Percentiles rank a stretch among this genome's conserved stretches.
Conservation (phyloP, 345 rosid genomes). For the Populus simonii region DNA sequence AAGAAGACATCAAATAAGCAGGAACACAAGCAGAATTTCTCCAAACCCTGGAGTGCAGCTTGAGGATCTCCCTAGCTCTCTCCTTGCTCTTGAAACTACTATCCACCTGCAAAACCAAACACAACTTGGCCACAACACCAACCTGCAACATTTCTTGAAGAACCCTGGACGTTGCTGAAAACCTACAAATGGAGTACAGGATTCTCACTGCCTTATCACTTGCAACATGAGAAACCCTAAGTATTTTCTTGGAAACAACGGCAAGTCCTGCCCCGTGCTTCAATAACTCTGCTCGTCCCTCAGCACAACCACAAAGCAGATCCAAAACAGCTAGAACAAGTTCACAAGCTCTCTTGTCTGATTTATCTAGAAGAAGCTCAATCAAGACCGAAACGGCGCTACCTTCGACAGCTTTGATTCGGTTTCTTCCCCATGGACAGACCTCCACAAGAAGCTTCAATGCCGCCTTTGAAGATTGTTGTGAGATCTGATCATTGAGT, state of each 20-base stretch:
- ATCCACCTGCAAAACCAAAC: slow-evolving; percentile 50
- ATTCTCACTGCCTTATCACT: slow-evolving; percentile 52
- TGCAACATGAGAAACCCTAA: slow-evolving; percentile 50
- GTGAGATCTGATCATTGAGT: slow-evolving; percentile 50
- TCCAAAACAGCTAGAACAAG: slow-evolving; percentile 41
- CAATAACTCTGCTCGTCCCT: slow-evolving; percentile 57
- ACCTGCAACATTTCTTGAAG: slow-evolving; percentile 60
- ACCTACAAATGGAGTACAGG: slow-evolving; percentile 42
- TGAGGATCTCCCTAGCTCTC: slow-evolving; percentile 47
- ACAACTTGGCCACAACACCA: slow-evolving; percentile 55
- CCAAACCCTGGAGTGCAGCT: slow-evolving; percentile 57
- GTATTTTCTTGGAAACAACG: slow-evolving; percentile 56
- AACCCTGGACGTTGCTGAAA: slow-evolving; percentile 40
- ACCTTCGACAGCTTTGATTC: slow-evolving; percentile 59
- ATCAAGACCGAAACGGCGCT: slow-evolving; percentile 48
- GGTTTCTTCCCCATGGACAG: slow-evolving; percentile 71
- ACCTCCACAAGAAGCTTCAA: slow-evolving; percentile 43
- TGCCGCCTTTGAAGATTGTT: slow-evolving; percentile 57
- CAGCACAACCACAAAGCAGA: slow-evolving; percentile 52
- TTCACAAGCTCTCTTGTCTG: slow-evolving; percentile 47
- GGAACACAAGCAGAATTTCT: slow-evolving; percentile 49
- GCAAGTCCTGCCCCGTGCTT: slow-evolving; percentile 60
- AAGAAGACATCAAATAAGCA: slow-evolving; percentile 37
- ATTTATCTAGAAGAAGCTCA: slow-evolving; percentile 64
- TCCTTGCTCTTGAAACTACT: slow-evolving; percentile 41